These are phyloP conservation scores for Santalum album DNA, from an alignment of 164 flowering plant species.

Conservation along the genomic window DNA sequence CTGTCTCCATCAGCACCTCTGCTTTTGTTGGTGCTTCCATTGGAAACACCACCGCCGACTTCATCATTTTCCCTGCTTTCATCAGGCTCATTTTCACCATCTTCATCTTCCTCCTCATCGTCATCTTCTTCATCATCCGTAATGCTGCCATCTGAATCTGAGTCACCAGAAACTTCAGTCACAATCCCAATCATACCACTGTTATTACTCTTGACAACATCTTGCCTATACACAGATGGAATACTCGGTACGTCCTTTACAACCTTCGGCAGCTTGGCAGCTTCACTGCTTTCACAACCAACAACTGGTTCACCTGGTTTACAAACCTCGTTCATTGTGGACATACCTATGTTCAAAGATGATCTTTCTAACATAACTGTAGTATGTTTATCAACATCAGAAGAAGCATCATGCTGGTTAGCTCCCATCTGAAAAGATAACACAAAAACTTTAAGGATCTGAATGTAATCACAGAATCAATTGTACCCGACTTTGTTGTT, in stretches of 20 bases:
- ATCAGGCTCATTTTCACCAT: slow-evolving; percentile 19
- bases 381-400: slow-evolving; percentile 10
- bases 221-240: slow-evolving; percentile 58
- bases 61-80: slow-evolving; percentile 12
- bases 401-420: slow-evolving; percentile 17
- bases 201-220: slow-evolving; percentile 53
- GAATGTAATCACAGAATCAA: too few species aligned
- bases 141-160: slow-evolving; percentile 33
- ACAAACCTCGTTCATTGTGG: slow-evolving; percentile 4
- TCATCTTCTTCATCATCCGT: slow-evolving; percentile 30
- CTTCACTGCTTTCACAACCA: slow-evolving; percentile 13
- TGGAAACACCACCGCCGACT: not conserved
- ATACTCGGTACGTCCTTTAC: slow-evolving; percentile 16
- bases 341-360: slow-evolving; percentile 5
- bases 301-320: slow-evolving; percentile 12
- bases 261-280: slow-evolving; percentile 13
- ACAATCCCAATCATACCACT: slow-evolving; percentile 33
- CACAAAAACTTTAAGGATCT: too few species aligned
- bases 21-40: slow-evolving; percentile 15
- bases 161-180: slow-evolving; percentile 43
- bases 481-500: too few species aligned
- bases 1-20: slow-evolving; percentile 16
- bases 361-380: slow-evolving; percentile 3
- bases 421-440: slow-evolving; percentile 30
- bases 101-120: slow-evolving; percentile 25